A percentile compares a stretch with the other conserved stretches of the same genome.
Evolutionary conservation across 1,284 basidiomycete genomes (phyloP).

Genomic region (Puccinia triticina): DNA sequence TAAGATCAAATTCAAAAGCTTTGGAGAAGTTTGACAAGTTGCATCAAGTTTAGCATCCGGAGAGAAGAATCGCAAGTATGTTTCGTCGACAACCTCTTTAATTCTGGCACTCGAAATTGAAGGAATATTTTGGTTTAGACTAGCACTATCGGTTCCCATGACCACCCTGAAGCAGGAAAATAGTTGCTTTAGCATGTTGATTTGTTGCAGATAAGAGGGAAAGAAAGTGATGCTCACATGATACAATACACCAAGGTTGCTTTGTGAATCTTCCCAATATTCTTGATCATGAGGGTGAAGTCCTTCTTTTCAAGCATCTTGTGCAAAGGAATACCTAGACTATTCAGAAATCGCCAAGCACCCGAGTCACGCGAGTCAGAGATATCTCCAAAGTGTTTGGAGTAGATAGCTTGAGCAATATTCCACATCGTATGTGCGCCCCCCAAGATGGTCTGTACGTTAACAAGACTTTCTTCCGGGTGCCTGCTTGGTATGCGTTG

Average conservation of each 20-base stretch:
- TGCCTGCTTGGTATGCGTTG: not conserved
- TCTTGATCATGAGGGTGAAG: not conserved
- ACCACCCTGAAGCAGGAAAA: not conserved
- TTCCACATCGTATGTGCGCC: conserved; percentile 19
- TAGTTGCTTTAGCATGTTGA: not conserved
- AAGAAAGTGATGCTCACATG: not conserved
- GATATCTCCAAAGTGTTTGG: not conserved
- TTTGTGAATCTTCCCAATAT: conserved; percentile 14
- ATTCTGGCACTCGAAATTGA: no score
- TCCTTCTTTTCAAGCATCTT: conserved; percentile 27
- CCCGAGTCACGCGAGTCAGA: not conserved
- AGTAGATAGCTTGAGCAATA: conserved; percentile 15
- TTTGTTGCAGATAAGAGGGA: no score
- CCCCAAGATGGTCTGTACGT: not conserved
- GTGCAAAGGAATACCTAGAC: not conserved
- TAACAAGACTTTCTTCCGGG: not conserved
- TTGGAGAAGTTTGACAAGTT: not conserved
- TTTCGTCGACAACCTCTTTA: no score
- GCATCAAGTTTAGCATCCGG: not conserved
- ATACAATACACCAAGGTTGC: not conserved
- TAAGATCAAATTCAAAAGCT: not conserved
- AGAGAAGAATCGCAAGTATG: not conserved
- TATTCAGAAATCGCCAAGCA: not conserved
- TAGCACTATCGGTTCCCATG: not conserved
- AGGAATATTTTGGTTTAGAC: not conserved